A percentile compares a stretch with the other conserved stretches of the same genome.
Conservation (phyloP, 148 eudicot genomes). For the Nepenthes mirabilis region DNA sequence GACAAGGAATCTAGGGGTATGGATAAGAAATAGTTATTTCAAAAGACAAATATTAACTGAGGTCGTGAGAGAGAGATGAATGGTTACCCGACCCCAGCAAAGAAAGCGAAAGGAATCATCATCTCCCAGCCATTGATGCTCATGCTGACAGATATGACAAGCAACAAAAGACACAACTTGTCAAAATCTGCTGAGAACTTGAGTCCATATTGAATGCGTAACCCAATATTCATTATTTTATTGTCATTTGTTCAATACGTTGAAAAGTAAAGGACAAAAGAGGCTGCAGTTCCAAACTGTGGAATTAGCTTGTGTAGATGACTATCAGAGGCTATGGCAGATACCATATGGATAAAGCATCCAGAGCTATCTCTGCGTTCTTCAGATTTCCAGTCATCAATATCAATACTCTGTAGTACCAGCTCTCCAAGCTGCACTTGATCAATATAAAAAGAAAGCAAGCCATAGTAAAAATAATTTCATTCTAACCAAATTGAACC, state of each 20-base stretch:
- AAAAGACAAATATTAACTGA: not conserved
- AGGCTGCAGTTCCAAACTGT: too few relatives aligned
- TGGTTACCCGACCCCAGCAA: constrained; percentile 43
- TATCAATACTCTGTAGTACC: constrained; percentile 47
- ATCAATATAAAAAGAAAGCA: too few relatives aligned
- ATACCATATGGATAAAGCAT: constrained; percentile 53
- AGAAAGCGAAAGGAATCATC: constrained; percentile 64
- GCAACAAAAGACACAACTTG: not conserved
- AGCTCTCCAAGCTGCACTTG: constrained; percentile 43
- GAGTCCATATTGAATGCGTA: too few relatives aligned
- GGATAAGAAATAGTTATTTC: too few relatives aligned
- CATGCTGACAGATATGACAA: constrained; percentile 21
- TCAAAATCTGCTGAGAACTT: not conserved
- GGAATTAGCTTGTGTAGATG: too few relatives aligned
- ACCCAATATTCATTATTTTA: too few relatives aligned
- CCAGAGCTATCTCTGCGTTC: constrained; percentile 46
- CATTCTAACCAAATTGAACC: too few relatives aligned
- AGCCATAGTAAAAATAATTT: too few relatives aligned
- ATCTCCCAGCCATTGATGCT: constrained; percentile 49
- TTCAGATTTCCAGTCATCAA: constrained; percentile 47
- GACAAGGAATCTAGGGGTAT: too few relatives aligned
- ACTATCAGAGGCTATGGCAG: not conserved
- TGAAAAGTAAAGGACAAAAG: too few relatives aligned
- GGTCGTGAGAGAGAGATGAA: not conserved
- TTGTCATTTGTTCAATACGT: too few relatives aligned